Evolutionary conservation across 495 filamentous ascomycete genomes (phyloP).

Genomic region (Daldinia grandis): DNA sequence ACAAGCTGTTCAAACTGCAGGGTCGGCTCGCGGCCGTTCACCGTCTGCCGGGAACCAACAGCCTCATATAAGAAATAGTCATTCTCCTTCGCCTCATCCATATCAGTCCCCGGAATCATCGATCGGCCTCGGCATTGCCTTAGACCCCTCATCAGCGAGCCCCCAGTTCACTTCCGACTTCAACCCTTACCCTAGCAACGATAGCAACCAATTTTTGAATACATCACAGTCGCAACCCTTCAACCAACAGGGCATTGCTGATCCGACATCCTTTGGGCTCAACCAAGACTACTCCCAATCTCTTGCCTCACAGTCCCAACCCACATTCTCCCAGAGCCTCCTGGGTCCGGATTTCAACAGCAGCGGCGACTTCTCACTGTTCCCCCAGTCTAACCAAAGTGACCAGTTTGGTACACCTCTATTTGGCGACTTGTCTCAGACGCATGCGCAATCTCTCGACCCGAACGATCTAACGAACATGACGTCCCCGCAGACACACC

Average conservation of each 20-base stretch:
- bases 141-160: slow-evolving; percentile 53
- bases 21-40: slow-evolving; percentile 56
- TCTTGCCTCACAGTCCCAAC: slow-evolving; percentile 45
- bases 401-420: slow-evolving; percentile 60
- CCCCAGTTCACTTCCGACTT: slow-evolving; percentile 49
- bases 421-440: slow-evolving; percentile 64
- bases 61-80: slow-evolving; percentile 61
- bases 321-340: slow-evolving; percentile 50
- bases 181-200: slow-evolving; percentile 46
- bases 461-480: slow-evolving; percentile 70
- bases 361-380: slow-evolving; percentile 63
- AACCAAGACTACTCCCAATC: slow-evolving; percentile 52
- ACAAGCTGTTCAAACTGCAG: slow-evolving; percentile 49
- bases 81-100: slow-evolving; percentile 59
- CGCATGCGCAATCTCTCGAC: slow-evolving; percentile 58
- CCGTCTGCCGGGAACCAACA: slow-evolving; percentile 56
- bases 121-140: slow-evolving; percentile 57
- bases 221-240: slow-evolving; percentile 54
- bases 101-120: slow-evolving; percentile 55
- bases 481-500: slow-evolving; percentile 67
- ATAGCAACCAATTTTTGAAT: slow-evolving; percentile 47
- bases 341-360: slow-evolving; percentile 53
- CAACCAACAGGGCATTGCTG: slow-evolving; percentile 45
- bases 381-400: slow-evolving; percentile 49
- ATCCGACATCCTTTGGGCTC: slow-evolving; percentile 51